phyloP scores from a whole-genome alignment of 352 stramenopile species.

The Thalassiosira livingstoniorum region DNA sequence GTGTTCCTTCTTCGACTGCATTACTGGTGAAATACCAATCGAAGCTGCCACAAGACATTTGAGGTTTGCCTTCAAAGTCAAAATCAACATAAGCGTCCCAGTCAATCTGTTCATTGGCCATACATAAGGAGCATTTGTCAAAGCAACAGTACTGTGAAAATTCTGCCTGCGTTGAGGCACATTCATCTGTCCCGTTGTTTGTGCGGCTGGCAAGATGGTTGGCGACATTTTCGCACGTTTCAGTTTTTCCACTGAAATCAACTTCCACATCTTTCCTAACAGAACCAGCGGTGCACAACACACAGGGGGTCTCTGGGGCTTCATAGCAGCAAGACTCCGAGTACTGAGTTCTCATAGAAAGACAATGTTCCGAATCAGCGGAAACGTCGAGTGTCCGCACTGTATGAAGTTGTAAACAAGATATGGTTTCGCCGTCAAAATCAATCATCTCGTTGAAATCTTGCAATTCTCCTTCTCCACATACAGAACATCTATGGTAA shows the following conservation, averaged over 20 bases:
- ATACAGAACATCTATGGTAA: constrained; percentile 70
- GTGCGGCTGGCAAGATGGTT: constrained; percentile 56
- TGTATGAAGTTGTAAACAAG: constrained; percentile 66
- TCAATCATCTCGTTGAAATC: constrained; percentile 61
- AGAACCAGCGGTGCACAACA: constrained; percentile 52
- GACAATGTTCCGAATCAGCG: constrained; percentile 42
- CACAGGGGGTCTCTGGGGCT: constrained; percentile 55
- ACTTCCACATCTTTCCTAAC: constrained; percentile 58
- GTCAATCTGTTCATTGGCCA: constrained; percentile 54
- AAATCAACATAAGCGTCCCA: constrained; percentile 68
- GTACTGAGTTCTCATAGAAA: constrained; percentile 61
- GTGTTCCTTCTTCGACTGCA: constrained; percentile 58
- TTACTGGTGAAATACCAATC: constrained; percentile 71
- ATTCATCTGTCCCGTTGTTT: constrained; percentile 69
- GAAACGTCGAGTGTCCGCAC: constrained; percentile 58
- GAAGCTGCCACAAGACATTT: constrained; percentile 62
- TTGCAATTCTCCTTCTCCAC: constrained; percentile 50
- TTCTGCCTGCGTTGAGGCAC: constrained; percentile 35
- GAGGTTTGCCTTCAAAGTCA: constrained; percentile 56
- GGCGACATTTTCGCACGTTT: constrained; percentile 63
- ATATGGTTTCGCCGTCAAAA: constrained; percentile 61
- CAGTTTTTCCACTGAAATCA: constrained; percentile 61
- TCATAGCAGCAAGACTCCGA: constrained; percentile 64
- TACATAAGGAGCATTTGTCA: constrained; percentile 66
- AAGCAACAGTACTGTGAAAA: constrained; percentile 66